phyloP scores from a whole-genome alignment of 2,329 filamentous ascomycete species.

The Exophiala calicioides region DNA sequence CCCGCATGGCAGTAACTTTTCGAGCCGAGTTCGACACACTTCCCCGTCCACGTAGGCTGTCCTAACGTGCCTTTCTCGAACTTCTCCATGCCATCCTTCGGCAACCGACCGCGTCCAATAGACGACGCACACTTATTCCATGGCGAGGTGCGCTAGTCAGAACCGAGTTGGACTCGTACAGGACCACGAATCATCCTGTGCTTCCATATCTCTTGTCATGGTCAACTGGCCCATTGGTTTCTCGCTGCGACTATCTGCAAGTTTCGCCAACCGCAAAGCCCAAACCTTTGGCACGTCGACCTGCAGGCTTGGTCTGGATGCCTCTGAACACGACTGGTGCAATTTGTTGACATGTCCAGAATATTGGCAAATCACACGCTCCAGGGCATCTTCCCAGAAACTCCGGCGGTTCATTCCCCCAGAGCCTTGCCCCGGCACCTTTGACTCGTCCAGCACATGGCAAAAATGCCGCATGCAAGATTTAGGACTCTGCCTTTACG shows the following conservation, averaged over 20 bases:
- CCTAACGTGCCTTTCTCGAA: constrained; percentile 15
- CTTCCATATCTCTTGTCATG: constrained; percentile 13
- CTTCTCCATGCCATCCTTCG: neutral
- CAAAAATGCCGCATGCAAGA: constrained; percentile 14
- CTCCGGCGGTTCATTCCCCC: too few species aligned
- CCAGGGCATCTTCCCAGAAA: too few species aligned
- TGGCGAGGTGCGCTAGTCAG: constrained; percentile 11
- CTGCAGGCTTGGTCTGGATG: constrained; percentile 7
- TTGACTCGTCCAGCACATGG: too few species aligned
- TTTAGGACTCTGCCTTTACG: too few species aligned
- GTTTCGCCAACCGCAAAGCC: too few species aligned
- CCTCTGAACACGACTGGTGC: constrained; percentile 6
- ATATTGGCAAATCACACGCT: too few species aligned
- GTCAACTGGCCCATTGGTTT: constrained; percentile 1
- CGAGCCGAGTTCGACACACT: too few species aligned
- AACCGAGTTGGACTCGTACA: neutral
- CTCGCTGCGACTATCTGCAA: neutral
- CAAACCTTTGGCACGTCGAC: too few species aligned
- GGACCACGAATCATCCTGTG: constrained; percentile 2
- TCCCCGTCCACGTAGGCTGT: too few species aligned
- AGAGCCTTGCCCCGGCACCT: too few species aligned
- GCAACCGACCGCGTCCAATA: constrained; percentile 4
- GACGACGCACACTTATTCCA: neutral
- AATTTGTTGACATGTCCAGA: too few species aligned
- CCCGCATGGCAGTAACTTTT: too few species aligned